Evolutionary conservation across 257 asterid species (phyloP), one percentile per base, ranked within the genome.

Genomic region (Agastache rugosa): DNA sequence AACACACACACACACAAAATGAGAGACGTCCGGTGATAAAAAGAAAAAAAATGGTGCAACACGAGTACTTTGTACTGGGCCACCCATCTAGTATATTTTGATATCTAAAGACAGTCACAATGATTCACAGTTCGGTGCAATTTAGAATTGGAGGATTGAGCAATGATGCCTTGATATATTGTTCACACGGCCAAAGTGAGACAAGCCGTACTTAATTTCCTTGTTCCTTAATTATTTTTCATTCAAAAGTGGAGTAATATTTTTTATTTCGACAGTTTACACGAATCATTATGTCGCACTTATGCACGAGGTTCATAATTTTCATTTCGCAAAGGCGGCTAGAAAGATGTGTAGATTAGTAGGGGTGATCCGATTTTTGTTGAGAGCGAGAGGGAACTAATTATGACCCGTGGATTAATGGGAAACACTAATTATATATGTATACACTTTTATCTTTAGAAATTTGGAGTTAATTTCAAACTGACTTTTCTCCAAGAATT

Each of bases 111-210:
- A 5, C 11, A 17, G 34, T 22, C 64, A 68, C 47, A 60, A 61
- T 69, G 66, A 76, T 76, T 69, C 35, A 48, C 0, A 76, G 4
- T 48, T 69, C 51, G 75, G 42, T 71, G 41, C 48, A 34, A 11
- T 71, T 62, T 77, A 41, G 75, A 53, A 69, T 37, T 39, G 9
- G 39, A 62, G 67, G 76, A 67, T 29, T 44, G 48, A 63, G 54
- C 34, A 70, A 70, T 77, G 51, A 71, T 77, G 77, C 44, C 12
- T 37, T 39, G 54, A 71, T 31, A 70, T 8, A 34, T 41, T 54
- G 69, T 71, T 77, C 77, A 71, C 73, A 63, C 55, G 55, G 53
- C 77, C 22, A 70, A 62, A 62, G 9, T 60, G 31, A 17, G 73
- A 70, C 73, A 77, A 41, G 34, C 65, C 22, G 20, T 29, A 20